Evolutionary conservation across 2,329 filamentous ascomycete genomes (phyloP), one percentile per base, ranked within the genome.

Genomic region (Talaromyces sp.): DNA sequence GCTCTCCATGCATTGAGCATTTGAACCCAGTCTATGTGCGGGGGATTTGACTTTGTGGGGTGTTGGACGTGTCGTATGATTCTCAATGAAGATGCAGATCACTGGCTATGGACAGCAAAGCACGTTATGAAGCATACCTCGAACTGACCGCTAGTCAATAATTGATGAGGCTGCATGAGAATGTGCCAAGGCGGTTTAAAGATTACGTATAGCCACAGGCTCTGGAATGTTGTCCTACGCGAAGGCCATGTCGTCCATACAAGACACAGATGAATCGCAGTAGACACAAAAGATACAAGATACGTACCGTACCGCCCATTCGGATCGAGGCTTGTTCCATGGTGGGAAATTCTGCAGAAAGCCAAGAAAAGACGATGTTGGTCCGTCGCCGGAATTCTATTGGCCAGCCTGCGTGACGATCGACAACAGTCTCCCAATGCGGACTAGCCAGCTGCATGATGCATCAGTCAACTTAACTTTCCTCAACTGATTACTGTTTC

Each of bases 381-480:
- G 25, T 25, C 4, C 1, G 11, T n/a, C 17, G 5, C 15, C 1
- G 2, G 2, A 28, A 1, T 19, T 22, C 22, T 11, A 58, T 58
- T 45, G 46, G 56, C 13, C 33, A n/a, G 28, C 11, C 28, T n/a
- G 22, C 37, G 7, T 55, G 56, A 54, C 52, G 57, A 59, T 59
- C 57, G 57, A 59, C 57, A 19, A 28, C 22, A 31, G 13, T 46
- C 40, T 17, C 52, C 46, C 11, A 17, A 48, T 31, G 10, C 4
- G 57, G 28, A 11, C 28, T 59, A 55, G 57, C 28, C 22, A 11
- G n/a, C 45, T 21, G 35, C 39, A 35, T 21, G n/a, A 25, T 21
- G 35, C 39, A 35, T 21, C 17, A 48, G 45, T 25, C 25, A 48
- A 48, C 45, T 10, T 48, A 48, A 48, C n/a, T 35, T 35, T 48